Evolutionary conservation across 2,329 filamentous ascomycete species (phyloP).

Genomic region (Penicillium polonicum): DNA sequence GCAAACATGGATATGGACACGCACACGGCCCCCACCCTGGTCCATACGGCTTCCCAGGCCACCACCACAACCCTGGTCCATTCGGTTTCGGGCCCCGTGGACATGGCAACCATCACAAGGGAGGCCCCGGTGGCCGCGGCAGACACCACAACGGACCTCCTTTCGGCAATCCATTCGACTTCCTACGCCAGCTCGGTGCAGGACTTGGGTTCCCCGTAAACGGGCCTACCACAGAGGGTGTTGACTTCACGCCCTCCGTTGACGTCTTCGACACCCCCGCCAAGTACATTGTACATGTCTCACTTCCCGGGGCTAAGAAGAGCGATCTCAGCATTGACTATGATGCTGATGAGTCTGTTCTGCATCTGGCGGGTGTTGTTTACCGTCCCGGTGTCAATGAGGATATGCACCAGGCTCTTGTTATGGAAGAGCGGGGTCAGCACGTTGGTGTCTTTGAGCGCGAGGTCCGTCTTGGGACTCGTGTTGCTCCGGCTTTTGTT

Average conservation of each 20-base stretch:
- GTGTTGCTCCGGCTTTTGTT: conserved; percentile 59
- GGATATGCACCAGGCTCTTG: conserved; percentile 62
- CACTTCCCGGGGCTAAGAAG: conserved; percentile 76
- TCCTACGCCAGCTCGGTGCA: conserved; percentile 30
- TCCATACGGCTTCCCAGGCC: conserved; percentile 6
- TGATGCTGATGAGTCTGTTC: conserved; percentile 64
- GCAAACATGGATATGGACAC: neutral
- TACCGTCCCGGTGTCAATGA: conserved; percentile 71
- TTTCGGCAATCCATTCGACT: conserved; percentile 15
- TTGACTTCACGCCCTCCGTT: conserved; percentile 40
- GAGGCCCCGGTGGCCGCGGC: conserved; percentile 11
- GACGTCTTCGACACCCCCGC: conserved; percentile 71
- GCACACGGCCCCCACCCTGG: conserved; percentile 1
- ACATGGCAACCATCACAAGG: conserved; percentile 7
- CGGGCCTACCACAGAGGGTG: conserved; percentile 18
- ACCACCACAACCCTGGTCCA: neutral
- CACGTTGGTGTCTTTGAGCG: conserved; percentile 74
- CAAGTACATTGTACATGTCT: conserved; percentile 67
- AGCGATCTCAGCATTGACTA: conserved; percentile 75
- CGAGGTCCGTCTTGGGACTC: conserved; percentile 58
- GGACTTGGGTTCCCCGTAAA: conserved; percentile 32
- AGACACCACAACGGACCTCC: conserved; percentile 8
- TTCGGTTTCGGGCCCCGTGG: conserved; percentile 2
- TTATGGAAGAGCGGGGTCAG: conserved; percentile 68
- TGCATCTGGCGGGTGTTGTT: conserved; percentile 70